These are phyloP conservation scores for Cajanus cajan DNA, from an alignment of 306 rosid genomes.

Conservation along the genomic window DNA sequence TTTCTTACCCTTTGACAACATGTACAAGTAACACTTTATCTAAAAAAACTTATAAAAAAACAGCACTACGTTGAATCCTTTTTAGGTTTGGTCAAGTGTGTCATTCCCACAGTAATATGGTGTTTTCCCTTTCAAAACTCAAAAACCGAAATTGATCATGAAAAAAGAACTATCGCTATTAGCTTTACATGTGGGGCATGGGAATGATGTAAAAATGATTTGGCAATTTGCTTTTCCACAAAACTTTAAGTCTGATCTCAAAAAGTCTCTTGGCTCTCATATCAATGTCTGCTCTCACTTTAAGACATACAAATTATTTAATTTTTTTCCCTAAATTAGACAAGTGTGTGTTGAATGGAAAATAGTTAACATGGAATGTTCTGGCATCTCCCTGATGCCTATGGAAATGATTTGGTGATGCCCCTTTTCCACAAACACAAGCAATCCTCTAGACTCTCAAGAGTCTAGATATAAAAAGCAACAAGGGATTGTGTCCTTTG, in stretches of 20 bases:
- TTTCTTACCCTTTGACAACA: not conserved
- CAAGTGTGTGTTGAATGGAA: too few relatives aligned
- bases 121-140: not conserved
- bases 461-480: not conserved
- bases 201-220: conserved; percentile 11
- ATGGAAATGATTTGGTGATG: conserved; percentile 1
- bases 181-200: not conserved
- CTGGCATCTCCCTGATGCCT: too few relatives aligned
- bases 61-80: not conserved
- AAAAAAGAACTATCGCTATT: not conserved
- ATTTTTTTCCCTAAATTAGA: too few relatives aligned
- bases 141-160: not conserved
- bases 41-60: too few relatives aligned
- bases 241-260: not conserved
- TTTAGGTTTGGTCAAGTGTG: not conserved
- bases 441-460: not conserved
- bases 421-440: not conserved
- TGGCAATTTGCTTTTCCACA: conserved; percentile 1
- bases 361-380: too few relatives aligned
- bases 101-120: not conserved
- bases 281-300: not conserved
- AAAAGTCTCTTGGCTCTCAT: not conserved
- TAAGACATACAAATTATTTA: not conserved
- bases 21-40: not conserved
- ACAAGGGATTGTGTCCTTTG: not conserved